These are phyloP conservation scores for Monoraphidium neglectum DNA, from an alignment of 139 green algal genomes.

Conservation along the genomic window DNA sequence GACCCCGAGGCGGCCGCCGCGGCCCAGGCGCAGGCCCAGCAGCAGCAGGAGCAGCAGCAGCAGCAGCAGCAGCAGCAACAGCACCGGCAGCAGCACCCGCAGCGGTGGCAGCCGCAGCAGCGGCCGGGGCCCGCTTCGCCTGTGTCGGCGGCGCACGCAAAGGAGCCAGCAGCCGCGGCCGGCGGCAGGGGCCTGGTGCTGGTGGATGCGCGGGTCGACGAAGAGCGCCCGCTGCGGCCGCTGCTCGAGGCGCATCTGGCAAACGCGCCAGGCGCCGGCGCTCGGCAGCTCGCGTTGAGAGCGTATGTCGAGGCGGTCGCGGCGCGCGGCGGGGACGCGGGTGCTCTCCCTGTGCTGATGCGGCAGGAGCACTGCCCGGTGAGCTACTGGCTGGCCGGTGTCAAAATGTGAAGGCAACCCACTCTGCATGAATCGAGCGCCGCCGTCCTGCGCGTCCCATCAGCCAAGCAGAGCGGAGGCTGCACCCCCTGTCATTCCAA, in stretches of 20 bases:
- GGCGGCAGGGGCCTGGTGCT: neutral
- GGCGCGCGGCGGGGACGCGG: neutral
- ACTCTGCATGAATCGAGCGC: neutral
- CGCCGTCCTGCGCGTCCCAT: no score
- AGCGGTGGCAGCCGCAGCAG: neutral
- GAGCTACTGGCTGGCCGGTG: neutral
- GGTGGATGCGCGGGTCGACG: conserved; percentile 31
- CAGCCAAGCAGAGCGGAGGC: no score
- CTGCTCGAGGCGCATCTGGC: conserved; percentile 37
- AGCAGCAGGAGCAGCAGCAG: neutral
- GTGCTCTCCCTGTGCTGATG: conserved; percentile 14
- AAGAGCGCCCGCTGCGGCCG: conserved; percentile 27
- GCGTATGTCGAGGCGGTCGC: conserved; percentile 34
- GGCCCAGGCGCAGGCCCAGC: conserved; percentile 5
- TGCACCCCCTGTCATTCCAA: no score
- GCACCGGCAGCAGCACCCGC: conserved; percentile 13
- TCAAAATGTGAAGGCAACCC: neutral
- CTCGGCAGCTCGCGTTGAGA: conserved; percentile 26
- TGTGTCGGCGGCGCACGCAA: no score
- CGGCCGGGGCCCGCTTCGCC: no score
- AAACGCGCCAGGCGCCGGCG: conserved; percentile 35
- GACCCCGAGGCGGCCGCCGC: conserved; percentile 16
- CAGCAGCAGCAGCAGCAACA: neutral
- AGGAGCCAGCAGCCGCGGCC: neutral
- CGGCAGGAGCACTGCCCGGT: conserved; percentile 45